Evolutionary conservation across 495 filamentous ascomycete species (phyloP), one percentile per base, ranked within the genome.

Genomic region (Hyaloscypha variabilis): DNA sequence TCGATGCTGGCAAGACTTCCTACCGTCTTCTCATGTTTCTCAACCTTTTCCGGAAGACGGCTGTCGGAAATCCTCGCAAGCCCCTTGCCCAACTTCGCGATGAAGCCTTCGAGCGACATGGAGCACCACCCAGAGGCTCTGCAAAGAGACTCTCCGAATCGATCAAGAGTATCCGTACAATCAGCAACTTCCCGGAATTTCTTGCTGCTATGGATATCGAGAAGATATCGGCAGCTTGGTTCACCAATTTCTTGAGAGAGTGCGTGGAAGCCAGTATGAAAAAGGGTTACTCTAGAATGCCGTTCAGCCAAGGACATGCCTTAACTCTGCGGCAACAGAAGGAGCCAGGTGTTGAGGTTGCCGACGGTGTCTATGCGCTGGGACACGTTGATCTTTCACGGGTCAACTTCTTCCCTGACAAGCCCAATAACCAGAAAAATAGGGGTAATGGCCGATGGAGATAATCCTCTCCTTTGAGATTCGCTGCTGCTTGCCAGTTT

Each of bases 1-100:
- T 81, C 59, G 63, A 77, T 19, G 82, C 80, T 11, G 76, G 73
- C 56, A 75, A 73, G 29, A 81, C 79, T 1, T 82, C 79, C 1
- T 85, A 83, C 69, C 75, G 78, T 5, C 76, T 85, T 19, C 75
- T 84, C 26, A 83, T 85, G 81, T 83, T 85, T 72, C 75, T 77
- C 2, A 76, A 79, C 59, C 77, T 85, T 10, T 84, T 85, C 69
- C 76, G 76, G 17, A 74, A 73, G 36, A 78, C 75, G 0, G 82
- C 75, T 31, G 77, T 82, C 26, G 73, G 76, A 8, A 69, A 66
- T 23, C 70, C 74, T 30, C 69, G 67, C 30, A 76, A 75, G 28
- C 61, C 71, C 1, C 72, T 85, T 34, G 34, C 28, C 30, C 60
- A 75, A 52, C 72, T 83, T 46, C 71, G 77, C 61, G 76, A 81